Percentiles rank a stretch among this genome's conserved stretches.
Evolutionary conservation across 2,329 filamentous ascomycete genomes (phyloP).

Genomic region (Laburnicola sp.): DNA sequence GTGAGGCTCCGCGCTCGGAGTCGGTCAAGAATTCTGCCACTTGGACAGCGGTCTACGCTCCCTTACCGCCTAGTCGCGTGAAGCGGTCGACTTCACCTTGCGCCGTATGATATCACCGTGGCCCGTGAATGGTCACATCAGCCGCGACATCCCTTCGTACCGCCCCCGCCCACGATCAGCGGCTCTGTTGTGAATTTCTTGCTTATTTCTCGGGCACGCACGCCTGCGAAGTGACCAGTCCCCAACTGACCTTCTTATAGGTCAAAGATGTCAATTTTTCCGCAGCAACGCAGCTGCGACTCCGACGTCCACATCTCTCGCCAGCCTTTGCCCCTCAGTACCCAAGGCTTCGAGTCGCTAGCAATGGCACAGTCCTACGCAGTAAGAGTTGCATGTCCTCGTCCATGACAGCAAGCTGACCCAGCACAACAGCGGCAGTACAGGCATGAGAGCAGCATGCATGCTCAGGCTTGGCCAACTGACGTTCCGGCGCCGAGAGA

Average conservation of each 20-base stretch:
- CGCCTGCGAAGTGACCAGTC: constrained; percentile 1
- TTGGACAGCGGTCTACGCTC: constrained; percentile 11
- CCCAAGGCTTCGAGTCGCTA: constrained; percentile 1
- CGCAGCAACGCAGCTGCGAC: constrained; percentile 1
- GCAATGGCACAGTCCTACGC: constrained; percentile 22
- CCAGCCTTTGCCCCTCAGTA: constrained; percentile 5
- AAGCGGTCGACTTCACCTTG: constrained; percentile 25
- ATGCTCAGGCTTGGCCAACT: constrained; percentile 11
- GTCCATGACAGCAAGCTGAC: not conserved
- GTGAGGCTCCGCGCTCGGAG: not conserved
- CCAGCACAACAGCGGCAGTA: constrained; percentile 18
- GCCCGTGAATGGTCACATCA: constrained; percentile 24
- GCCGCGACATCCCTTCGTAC: constrained; percentile 16
- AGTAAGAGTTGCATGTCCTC: constrained; percentile 13
- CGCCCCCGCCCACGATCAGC: constrained; percentile 24
- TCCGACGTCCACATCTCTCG: constrained; percentile 10
- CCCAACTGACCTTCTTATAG: constrained; percentile 1
- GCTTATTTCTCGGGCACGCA: not conserved
- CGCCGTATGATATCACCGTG: constrained; percentile 21
- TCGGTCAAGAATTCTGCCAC: constrained; percentile 9
- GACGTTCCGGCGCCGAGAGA: constrained; percentile 5
- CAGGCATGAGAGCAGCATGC: constrained; percentile 8
- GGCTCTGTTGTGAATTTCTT: constrained; percentile 6
- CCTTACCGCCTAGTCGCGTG: constrained; percentile 27
- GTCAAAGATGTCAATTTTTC: not conserved